Evolutionary conservation across 257 asterid species (phyloP), one percentile per base, ranked within the genome.

Genomic region (Datura wrightii): DNA sequence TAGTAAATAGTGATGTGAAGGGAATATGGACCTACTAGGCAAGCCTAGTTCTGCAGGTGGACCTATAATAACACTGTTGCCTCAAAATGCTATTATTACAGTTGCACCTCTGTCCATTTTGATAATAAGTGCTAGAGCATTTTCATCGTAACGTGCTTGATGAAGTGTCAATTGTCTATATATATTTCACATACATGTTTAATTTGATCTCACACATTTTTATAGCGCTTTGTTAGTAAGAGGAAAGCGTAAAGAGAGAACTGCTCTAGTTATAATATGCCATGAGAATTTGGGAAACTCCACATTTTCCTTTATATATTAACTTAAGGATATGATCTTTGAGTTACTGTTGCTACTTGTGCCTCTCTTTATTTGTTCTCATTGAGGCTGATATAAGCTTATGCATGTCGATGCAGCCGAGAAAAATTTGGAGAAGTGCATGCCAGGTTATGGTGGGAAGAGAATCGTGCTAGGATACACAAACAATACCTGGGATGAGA

Each of bases 401-500:
- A n/a, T 72, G 48, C 8, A 85, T 44, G 54, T 85, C 5, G 14
- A 84, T 63, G 86, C 93, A 95, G 99, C 93, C 96, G 98, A 62
- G 99, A 95, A 87, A 94, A 90, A 80, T 93, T 92, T 15, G 95
- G 96, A 76, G 99, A 95, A 91, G 85, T 89, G 90, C 97, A 95
- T 60, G 98, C 98, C 10, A 90, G 92, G 86, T 42, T 93, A 59
- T 95, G 98, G 98, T 95, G 99, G 99, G 99, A 94, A 82, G 96
- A 95, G 89, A 95, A 94, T 85, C 85, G 94, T 83, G 94, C 93
- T 62, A 93, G 99, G 89, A 90, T 95, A 88, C 97, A 93, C 74
- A 94, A 91, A 52, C 98, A 95, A 76, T 94, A 94, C 88, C 85
- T 95, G 89, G 92, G 92, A 92, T 84, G 46, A 53, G 44, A 36